Evolutionary conservation across 2,329 filamentous ascomycete genomes (phyloP), one percentile per base, ranked within the genome.

Genomic region (Trichoderma koningiopsis): DNA sequence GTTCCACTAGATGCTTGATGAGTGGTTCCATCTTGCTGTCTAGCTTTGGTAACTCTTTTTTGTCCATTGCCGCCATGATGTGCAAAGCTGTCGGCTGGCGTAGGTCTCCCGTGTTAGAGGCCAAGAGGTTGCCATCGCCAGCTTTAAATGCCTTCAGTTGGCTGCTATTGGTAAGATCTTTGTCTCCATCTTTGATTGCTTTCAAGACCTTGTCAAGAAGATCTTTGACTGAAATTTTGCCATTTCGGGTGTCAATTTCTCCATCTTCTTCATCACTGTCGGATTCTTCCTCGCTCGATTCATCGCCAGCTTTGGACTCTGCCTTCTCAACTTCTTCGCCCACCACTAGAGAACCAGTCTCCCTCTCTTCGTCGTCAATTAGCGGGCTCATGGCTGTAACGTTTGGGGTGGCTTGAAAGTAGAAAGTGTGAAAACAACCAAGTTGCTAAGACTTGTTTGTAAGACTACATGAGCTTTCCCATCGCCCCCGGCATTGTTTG

Each of bases 201-300:
- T 58, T 69, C 5, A 71, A 35, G 10, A 68, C 40, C 5, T 59
- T 56, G 22, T 61, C 70, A 52, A 71, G 70, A 33, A 71, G 35
- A 16, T 65, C 61, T 49, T 69, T 71, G 27, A 71, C 70, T 7
- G 70, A 66, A 14, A 67, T 29, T 37, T 66, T 69, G 13, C 56
- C 47, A 33, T 66, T 62, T 19, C 52, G 31, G 6, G 40, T 53
- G 24, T 62, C 31, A 11, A 24, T 10, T 10, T 57, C 63, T 19
- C 49, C 70, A 31, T 70, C 72, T 10, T 72, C 72, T 5, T 72
- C 72, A 3, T 74, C 72, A 31, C 70, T 73, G 10, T 72, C 72
- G 29, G 71, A 71, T 13, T 73, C 72, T 22, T 70, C 71, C 14
- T 70, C 72, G 49, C 72, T 68, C 16, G 68, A 43, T n/a, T 71